phyloP scores from a whole-genome alignment of 164 flowering plant species.

The Protea cynaroides region DNA sequence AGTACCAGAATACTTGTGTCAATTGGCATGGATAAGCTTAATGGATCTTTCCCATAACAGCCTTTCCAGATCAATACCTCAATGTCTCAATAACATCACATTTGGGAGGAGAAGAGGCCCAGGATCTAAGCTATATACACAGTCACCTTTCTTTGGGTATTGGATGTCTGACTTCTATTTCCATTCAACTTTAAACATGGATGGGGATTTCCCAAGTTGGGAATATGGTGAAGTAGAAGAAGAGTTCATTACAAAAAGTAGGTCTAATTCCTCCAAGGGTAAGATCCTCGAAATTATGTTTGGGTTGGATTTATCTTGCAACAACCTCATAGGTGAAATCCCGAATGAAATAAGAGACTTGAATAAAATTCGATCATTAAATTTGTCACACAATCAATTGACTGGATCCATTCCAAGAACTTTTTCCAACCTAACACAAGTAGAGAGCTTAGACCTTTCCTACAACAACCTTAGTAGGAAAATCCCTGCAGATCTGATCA shows the following conservation, averaged over 20 bases:
- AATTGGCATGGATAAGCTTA: not conserved
- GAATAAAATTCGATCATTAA: slow-evolving; percentile 1
- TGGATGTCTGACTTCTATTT: not conserved
- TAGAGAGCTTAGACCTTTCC: slow-evolving; percentile 28
- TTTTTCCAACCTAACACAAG: slow-evolving; percentile 7
- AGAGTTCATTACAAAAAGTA: slow-evolving; percentile 13
- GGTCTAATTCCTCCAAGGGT: slow-evolving; percentile 6
- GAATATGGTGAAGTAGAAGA: not conserved
- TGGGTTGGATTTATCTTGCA: slow-evolving; percentile 23
- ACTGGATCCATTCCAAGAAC: slow-evolving; percentile 13
- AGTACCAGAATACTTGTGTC: slow-evolving; percentile 1
- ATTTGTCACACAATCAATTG: slow-evolving; percentile 17
- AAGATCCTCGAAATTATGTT: not conserved
- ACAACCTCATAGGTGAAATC: slow-evolving; percentile 15
- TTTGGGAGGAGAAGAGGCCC: not conserved
- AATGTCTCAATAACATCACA: slow-evolving; percentile 1
- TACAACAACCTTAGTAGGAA: slow-evolving; percentile 14
- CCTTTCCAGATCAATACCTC: slow-evolving; percentile 2
- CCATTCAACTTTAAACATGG: too few species aligned
- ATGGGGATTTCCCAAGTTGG: not conserved
- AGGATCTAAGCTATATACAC: not conserved
- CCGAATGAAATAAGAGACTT: slow-evolving; percentile 20
- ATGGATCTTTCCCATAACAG: slow-evolving; percentile 8
- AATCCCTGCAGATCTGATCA: slow-evolving; percentile 17
- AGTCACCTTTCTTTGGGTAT: not conserved